phyloP scores from a whole-genome alignment of 495 filamentous ascomycete genomes.

The Daldinia vernicosa region DNA sequence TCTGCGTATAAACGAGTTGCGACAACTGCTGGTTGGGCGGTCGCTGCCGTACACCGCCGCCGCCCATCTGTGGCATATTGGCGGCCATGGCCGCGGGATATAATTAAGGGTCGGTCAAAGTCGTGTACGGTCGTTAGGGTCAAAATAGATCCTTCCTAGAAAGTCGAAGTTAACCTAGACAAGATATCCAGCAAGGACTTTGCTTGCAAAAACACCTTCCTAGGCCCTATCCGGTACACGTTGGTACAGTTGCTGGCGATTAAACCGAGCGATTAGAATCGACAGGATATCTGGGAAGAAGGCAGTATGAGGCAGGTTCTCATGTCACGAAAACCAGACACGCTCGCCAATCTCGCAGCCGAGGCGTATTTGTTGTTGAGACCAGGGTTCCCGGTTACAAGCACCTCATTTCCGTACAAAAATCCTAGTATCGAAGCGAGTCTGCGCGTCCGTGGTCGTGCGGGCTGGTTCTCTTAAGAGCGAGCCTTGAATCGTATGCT shows the following conservation, averaged over 20 bases:
- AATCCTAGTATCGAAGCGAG: conserved; percentile 1
- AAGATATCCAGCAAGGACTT: not conserved
- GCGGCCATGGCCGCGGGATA: conserved; percentile 58
- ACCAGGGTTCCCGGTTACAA: not conserved
- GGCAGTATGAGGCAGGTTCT: not conserved
- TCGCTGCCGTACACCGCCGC: conserved; percentile 39
- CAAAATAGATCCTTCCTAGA: not conserved
- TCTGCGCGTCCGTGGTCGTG: conserved; percentile 14
- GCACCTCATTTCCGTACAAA: conserved; percentile 24
- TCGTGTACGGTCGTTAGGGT: conserved; percentile 9
- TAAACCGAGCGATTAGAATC: not conserved
- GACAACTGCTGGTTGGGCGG: conserved; percentile 49
- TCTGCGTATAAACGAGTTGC: conserved; percentile 41
- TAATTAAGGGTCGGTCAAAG: conserved; percentile 19
- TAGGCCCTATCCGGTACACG: not conserved
- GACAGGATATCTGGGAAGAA: not conserved
- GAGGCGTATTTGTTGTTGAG: conserved; percentile 8
- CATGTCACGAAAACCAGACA: not conserved
- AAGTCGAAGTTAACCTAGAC: not conserved
- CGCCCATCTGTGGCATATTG: conserved; percentile 57
- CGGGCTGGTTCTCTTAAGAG: no score
- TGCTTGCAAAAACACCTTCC: not conserved
- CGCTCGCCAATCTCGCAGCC: not conserved
- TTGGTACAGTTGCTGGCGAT: not conserved
- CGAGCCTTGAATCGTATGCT: no score